Base-by-base conservation (phyloP, 2,329 filamentous ascomycete species). In the Botryotinia globosa region DNA sequence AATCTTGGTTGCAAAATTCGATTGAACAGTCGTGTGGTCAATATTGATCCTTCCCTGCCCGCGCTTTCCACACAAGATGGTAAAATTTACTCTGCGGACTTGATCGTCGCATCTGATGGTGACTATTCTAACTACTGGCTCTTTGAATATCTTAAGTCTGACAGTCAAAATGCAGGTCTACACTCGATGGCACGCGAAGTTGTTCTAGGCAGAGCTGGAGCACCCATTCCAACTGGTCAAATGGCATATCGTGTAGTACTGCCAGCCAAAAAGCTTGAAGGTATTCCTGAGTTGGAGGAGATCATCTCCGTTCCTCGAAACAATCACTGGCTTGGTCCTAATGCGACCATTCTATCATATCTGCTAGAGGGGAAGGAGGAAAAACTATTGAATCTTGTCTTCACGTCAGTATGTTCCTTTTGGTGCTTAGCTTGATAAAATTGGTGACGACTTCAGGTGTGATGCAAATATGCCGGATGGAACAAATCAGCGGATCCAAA, bases 191-290 rank as follows among this genome's bases (percentile, higher is more conserved):
- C 62, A 3, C 42, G 62, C 18, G 76, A 76, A 51, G 78, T 77
- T 0, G 77, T 85, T 32, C 82, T 84, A 72, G 83, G 84, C 10
- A 74, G 81, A 66, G 64, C 74, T n/a, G 51, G 65, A 16, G 72
- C 69, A 22, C 74, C 75, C 8, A 80, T 83, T 20, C 78, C 78
- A 29, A 83, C 82, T 1, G 83, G 80, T n/a, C 84, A 85, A 69
- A 83, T 82, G 69, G 84, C 83, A 1, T 85, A 84, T 75, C 80
- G 84, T 66, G 83, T 83, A 9, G 80, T 84, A 48, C 80, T 85
- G 6, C 82, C 84, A 0, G 83, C 82, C 70, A 81, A 82, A 32
- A 77, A 82, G 69, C 79, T 85, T 29, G 78, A 79, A 32, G 75
- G 80, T 42, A 83, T 85, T 67, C 83, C 83, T 9, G 67, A 83